Conservation (phyloP, 1,284 basidiomycete species). For the Xerocomus amazonicus region DNA sequence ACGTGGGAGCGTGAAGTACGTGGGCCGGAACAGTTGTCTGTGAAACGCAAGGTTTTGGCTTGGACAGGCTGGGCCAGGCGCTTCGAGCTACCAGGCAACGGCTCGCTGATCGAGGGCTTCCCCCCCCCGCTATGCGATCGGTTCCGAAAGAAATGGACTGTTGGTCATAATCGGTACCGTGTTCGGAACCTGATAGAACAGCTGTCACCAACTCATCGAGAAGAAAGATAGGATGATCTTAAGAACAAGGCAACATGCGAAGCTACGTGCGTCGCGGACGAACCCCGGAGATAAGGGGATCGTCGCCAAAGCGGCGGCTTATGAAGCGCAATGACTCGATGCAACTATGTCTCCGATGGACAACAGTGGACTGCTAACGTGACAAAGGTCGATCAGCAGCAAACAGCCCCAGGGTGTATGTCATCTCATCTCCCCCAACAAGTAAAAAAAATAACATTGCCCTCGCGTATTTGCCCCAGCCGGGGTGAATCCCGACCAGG, state of each 20-base stretch:
- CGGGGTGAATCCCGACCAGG: neutral
- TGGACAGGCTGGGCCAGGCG: neutral
- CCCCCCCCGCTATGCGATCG: neutral
- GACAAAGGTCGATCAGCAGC: neutral
- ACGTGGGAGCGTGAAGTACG: slow-evolving; percentile 15
- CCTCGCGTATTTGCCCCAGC: neutral
- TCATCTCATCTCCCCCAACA: no score
- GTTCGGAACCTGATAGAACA: neutral
- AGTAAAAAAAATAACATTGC: neutral
- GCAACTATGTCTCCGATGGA: neutral
- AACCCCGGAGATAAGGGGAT: neutral
- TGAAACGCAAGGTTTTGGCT: slow-evolving; percentile 12
- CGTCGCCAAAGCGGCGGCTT: neutral
- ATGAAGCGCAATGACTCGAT: neutral
- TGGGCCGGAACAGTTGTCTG: neutral
- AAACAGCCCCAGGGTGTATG: neutral
- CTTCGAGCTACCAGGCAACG: slow-evolving; percentile 2
- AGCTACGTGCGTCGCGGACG: slow-evolving; percentile 5
- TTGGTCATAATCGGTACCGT: neutral
- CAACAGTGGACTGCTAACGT: neutral
- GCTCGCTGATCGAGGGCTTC: neutral
- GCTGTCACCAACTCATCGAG: neutral
- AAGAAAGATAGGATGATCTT: neutral
- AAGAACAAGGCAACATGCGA: slow-evolving; percentile 1
- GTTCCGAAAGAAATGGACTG: neutral